Evolutionary conservation across 805 yeast species (phyloP).

Genomic region (Priceomyces medius): DNA sequence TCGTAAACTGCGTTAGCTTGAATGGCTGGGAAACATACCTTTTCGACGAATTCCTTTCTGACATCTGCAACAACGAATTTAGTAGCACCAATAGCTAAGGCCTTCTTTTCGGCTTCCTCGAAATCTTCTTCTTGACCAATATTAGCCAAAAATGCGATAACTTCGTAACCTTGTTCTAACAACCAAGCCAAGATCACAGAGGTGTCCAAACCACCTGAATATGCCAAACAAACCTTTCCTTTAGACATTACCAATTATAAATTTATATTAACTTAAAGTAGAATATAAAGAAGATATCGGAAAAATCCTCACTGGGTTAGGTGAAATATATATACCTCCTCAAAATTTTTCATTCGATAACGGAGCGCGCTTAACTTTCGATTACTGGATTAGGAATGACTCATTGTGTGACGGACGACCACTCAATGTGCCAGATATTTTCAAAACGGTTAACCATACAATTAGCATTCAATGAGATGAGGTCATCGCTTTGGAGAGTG

Average conservation of each 20-base stretch:
- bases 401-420: not conserved
- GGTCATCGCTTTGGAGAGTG: too few species aligned
- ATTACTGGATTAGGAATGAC: constrained; percentile 27
- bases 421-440: not conserved
- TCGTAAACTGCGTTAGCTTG: constrained; percentile 98
- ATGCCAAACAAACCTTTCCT: constrained; percentile 98
- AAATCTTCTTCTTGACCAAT: constrained; percentile 99
- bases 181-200: constrained; percentile 98
- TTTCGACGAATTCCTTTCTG: constrained; percentile 90
- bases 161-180: constrained; percentile 96
- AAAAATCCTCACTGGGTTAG: constrained; percentile 11
- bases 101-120: constrained; percentile 94
- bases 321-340: constrained; percentile 14
- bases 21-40: constrained; percentile 92
- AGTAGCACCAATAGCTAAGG: constrained; percentile 94
- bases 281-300: constrained; percentile 5
- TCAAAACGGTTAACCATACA: too few species aligned
- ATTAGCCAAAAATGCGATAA: constrained; percentile 96
- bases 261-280: constrained; percentile 3
- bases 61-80: constrained; percentile 93
- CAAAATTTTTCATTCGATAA: constrained; percentile 14
- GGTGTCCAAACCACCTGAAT: constrained; percentile 99
- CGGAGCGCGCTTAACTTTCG: constrained; percentile 13
- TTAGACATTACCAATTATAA: constrained; percentile 63
- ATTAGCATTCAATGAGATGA: too few species aligned